Percentiles rank a stretch among this genome's conserved stretches.
phyloP scores from a whole-genome alignment of 768 basidiomycete genomes.

The Grammothele lineata region DNA sequence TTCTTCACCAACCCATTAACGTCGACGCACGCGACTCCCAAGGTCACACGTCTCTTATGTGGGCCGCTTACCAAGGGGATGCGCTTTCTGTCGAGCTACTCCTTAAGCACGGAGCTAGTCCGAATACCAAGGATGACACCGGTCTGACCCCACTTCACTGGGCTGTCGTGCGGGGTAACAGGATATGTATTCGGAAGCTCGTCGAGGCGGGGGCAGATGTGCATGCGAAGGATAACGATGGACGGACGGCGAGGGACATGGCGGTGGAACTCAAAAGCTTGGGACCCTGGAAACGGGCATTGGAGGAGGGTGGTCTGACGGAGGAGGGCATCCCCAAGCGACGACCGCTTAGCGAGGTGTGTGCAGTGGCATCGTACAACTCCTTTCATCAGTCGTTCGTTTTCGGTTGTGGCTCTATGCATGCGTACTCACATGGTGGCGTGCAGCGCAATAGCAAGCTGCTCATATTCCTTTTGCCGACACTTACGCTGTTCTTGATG shows the following conservation, averaged over 20 bases:
- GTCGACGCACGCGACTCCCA: constrained; percentile 88
- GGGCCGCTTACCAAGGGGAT: constrained; percentile 99
- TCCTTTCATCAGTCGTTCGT: too few relatives aligned
- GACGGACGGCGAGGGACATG: constrained; percentile 92
- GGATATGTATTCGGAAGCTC: constrained; percentile 77
- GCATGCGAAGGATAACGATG: constrained; percentile 72
- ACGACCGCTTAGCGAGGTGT: constrained; percentile 68
- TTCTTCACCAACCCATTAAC: constrained; percentile 89
- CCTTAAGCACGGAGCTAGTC: constrained; percentile 81
- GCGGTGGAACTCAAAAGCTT: constrained; percentile 89
- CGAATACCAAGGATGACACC: constrained; percentile 69
- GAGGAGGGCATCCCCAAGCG: constrained; percentile 67
- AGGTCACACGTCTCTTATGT: constrained; percentile 95
- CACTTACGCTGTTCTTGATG: constrained; percentile 74
- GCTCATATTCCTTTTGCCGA: constrained; percentile 74
- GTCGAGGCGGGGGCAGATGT: constrained; percentile 86
- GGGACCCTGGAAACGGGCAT: constrained; percentile 83
- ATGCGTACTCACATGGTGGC: background rate
- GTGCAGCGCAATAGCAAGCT: constrained; percentile 75
- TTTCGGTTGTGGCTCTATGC: background rate
- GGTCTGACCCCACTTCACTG: constrained; percentile 92
- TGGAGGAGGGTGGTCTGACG: constrained; percentile 83
- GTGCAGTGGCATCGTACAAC: background rate
- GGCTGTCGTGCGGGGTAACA: constrained; percentile 96
- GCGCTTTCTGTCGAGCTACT: constrained; percentile 91